Evolutionary conservation across 2,329 filamentous ascomycete genomes (phyloP), one percentile per base, ranked within the genome.

Genomic region (Didymella keratinophila): DNA sequence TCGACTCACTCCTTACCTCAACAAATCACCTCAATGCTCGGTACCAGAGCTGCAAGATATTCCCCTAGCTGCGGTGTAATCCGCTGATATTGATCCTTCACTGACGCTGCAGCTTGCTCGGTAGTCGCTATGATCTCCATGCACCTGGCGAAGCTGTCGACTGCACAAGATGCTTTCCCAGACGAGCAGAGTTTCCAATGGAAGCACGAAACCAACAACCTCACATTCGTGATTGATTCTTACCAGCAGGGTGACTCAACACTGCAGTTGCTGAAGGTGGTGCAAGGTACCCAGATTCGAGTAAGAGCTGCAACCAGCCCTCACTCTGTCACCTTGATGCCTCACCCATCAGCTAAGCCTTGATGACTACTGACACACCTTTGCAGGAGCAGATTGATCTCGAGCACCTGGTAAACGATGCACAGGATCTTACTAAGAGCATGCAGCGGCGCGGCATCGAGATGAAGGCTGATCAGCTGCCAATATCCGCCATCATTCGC

Each of bases 401-500:
- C 12, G 61, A 74, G 52, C 60, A 65, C 16, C 34, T 73, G 25
- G 60, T 70, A 39, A 56, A 58, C 4, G 46, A 72, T 45, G 62
- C 62, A 12, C 54, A 68, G 12, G 44, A 68, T 1, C 41, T 70
- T 9, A 62, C 69, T 9, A 58, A 61, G 16, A 62, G 53, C 7
- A 66, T 68, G 59, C 56, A 66, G 16, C 58, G 71, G 28, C 65
- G 63, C 16, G 68, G 74, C 14, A 58, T 73, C 12, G 61, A 72
- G 23, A 62, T 75, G 34, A 69, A 67, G 20, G 64, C 69, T 20
- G 79, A 81, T 10, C 74, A 80, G 51, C 69, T 82, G 2, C 78
- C 79, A 5, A 76, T 81, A n/a, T 79, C 77, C 43, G 79, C 74
- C 32, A 76, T 82, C 30, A 71, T 74, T 10, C 77, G 76, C 47